Percentiles rank a stretch among this genome's conserved stretches.
These are phyloP conservation scores for Syzygium syzygioides DNA, from an alignment of 441 rosid genomes.

Conservation along the genomic window DNA sequence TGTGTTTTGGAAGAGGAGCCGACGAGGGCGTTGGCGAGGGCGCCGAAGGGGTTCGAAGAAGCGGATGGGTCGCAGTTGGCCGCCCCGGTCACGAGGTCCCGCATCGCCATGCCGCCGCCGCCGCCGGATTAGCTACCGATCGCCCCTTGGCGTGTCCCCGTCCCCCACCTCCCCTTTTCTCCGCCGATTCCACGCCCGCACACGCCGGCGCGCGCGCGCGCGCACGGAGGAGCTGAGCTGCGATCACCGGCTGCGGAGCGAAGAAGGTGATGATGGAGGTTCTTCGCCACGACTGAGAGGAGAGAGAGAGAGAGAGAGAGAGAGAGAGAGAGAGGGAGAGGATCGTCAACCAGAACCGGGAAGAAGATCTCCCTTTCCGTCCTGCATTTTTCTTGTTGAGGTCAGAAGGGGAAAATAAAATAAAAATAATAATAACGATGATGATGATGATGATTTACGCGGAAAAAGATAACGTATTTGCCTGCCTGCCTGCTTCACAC, in stretches of 20 bases:
- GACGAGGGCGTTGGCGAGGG: conserved; percentile 81
- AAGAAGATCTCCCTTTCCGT: neutral
- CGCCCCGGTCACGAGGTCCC: conserved; percentile 86
- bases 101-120: conserved; percentile 65
- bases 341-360: neutral
- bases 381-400: neutral
- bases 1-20: conserved; percentile 90
- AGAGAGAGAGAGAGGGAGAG: neutral
- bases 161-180: neutral
- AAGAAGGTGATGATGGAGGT: neutral
- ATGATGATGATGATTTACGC: neutral
- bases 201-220: neutral
- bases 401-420: neutral
- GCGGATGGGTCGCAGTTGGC: conserved; percentile 92
- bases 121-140: neutral
- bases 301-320: neutral
- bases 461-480: neutral
- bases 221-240: neutral
- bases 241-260: neutral
- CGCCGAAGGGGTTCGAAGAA: conserved; percentile 86
- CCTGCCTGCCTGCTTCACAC: neutral
- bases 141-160: neutral
- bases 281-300: neutral
- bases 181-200: neutral
- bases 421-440: neutral